phyloP scores from a whole-genome alignment of 305 asterid species.

The Solanum chacoense region DNA sequence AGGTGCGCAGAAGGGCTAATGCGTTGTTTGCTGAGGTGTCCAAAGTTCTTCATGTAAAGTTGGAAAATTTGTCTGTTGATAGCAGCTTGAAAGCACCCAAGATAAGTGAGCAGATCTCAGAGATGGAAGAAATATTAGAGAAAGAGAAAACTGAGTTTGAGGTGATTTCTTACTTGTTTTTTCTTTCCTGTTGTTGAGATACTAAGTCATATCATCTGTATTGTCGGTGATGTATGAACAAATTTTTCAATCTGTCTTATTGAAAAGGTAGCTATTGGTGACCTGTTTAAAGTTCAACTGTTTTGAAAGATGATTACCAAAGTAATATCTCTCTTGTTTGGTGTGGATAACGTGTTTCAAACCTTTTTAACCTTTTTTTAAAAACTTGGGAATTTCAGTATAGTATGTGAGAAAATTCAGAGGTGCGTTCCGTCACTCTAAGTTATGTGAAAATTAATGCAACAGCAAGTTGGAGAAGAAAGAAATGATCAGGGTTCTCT shows the following conservation, averaged over 20 bases:
- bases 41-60: constrained; percentile 42
- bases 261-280: background rate
- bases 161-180: constrained; percentile 30
- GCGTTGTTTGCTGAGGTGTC: constrained; percentile 47
- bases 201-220: background rate
- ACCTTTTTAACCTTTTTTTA: background rate
- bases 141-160: constrained; percentile 61
- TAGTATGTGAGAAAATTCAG: background rate
- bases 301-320: background rate
- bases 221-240: background rate
- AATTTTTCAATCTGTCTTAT: background rate
- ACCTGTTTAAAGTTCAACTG: background rate
- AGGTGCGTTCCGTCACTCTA: background rate
- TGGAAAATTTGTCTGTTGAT: constrained; percentile 23
- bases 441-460: background rate
- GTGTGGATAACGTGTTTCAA: background rate
- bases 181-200: constrained; percentile 4
- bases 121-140: constrained; percentile 46
- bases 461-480: background rate
- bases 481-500: background rate
- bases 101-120: constrained; percentile 33
- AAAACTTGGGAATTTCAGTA: background rate
- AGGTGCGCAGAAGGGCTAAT: constrained; percentile 45
- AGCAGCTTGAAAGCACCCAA: constrained; percentile 27
- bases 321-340: background rate